A percentile compares a stretch with the other conserved stretches of the same genome.
phyloP scores from a whole-genome alignment of 768 basidiomycete genomes.

The Tricholoma hemisulphureum region DNA sequence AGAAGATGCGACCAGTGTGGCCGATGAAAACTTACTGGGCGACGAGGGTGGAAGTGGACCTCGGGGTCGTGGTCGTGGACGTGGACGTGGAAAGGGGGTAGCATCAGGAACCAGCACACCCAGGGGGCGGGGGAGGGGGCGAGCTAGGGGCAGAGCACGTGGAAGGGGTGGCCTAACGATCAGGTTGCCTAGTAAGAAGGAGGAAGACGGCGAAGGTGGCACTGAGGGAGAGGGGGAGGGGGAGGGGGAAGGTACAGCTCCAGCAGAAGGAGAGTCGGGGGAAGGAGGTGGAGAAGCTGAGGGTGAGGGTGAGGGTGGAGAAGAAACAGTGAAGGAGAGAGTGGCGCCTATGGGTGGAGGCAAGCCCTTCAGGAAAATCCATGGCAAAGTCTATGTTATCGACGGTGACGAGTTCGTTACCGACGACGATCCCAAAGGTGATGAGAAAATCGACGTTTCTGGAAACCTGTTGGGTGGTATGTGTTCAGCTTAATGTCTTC shows the following conservation, averaged over 20 bases:
- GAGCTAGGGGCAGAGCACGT: constrained; percentile 32
- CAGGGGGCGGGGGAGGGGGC: constrained; percentile 38
- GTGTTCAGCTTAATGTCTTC: constrained; percentile 24
- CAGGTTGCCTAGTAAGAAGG: constrained; percentile 28
- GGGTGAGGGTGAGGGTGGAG: constrained; percentile 27
- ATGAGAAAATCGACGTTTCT: constrained; percentile 85
- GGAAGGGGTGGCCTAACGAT: constrained; percentile 29
- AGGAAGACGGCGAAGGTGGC: constrained; percentile 29
- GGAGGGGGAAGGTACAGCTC: constrained; percentile 37
- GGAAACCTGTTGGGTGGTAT: constrained; percentile 84
- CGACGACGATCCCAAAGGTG: constrained; percentile 80
- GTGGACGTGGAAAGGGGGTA: constrained; percentile 30
- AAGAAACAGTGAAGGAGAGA: constrained; percentile 38
- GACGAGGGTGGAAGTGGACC: constrained; percentile 28
- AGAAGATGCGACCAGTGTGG: constrained; percentile 32
- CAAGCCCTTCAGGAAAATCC: constrained; percentile 71
- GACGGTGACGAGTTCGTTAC: constrained; percentile 90
- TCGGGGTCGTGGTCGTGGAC: constrained; percentile 43
- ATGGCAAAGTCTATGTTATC: constrained; percentile 72
- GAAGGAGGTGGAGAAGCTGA: constrained; percentile 37
- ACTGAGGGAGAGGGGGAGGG: constrained; percentile 35
- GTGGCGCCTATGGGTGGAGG: constrained; percentile 51
- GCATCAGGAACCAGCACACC: constrained; percentile 27
- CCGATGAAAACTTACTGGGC: constrained; percentile 32
- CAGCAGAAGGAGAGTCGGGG: constrained; percentile 31